Percentiles rank a stretch among this genome's conserved stretches.
Conservation (phyloP, 2,329 filamentous ascomycete species). For the Hypoxylon sp. region DNA sequence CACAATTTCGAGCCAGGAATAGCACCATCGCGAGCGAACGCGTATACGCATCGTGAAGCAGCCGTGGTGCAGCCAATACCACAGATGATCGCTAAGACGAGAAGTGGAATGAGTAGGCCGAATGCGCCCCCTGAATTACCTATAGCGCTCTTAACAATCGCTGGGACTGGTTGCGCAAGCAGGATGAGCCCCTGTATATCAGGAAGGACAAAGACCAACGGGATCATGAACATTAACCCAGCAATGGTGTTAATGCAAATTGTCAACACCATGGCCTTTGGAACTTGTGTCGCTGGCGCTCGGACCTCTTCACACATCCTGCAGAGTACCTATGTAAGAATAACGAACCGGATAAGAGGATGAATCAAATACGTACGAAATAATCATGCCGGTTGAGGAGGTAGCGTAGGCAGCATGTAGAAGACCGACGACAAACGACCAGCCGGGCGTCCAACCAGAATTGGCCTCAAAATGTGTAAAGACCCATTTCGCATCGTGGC, state of each 20-base stretch:
- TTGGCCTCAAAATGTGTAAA: conserved; percentile 77
- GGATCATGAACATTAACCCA: conserved; percentile 77
- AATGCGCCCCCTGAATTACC: conserved; percentile 74
- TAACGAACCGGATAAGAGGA: conserved; percentile 24
- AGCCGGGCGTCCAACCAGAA: conserved; percentile 79
- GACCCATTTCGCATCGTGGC: conserved; percentile 73
- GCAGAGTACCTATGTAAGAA: conserved; percentile 32
- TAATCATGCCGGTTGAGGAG: conserved; percentile 84
- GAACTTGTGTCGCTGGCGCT: conserved; percentile 76
- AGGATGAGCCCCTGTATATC: conserved; percentile 69
- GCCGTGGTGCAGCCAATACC: conserved; percentile 79
- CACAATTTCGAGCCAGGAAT: conserved; percentile 74
- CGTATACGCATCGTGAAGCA: conserved; percentile 76
- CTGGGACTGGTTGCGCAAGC: conserved; percentile 74
- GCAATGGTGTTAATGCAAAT: conserved; percentile 76
- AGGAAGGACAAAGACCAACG: conserved; percentile 77
- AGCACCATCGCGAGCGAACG: conserved; percentile 78
- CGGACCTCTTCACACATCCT: conserved; percentile 83
- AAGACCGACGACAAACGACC: conserved; percentile 81
- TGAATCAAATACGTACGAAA: conserved; percentile 70
- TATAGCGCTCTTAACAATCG: conserved; percentile 74
- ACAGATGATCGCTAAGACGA: conserved; percentile 76
- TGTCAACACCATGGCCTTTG: conserved; percentile 79
- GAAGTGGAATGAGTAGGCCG: conserved; percentile 73
- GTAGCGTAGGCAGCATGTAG: conserved; percentile 81